Percentiles rank a stretch among this genome's conserved stretches.
Conservation (phyloP, 306 rosid species). For the Lathyrus oleraceus region DNA sequence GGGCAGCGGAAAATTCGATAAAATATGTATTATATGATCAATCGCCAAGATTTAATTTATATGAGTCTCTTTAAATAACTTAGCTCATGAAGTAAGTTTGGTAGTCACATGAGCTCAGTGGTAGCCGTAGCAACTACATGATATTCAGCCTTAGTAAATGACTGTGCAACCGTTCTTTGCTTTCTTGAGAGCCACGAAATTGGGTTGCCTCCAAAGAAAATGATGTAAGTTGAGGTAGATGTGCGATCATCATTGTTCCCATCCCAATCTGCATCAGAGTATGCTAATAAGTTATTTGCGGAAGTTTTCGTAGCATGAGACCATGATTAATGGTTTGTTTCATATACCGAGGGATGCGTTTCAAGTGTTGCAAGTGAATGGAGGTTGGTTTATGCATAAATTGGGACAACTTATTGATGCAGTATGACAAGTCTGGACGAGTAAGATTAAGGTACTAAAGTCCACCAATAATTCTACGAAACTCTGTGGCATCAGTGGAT, state of each 20-base stretch:
- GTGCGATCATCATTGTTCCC: not conserved
- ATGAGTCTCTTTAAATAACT: too few relatives aligned
- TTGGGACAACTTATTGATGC: not conserved
- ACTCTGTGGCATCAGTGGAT: not conserved
- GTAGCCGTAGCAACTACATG: not conserved
- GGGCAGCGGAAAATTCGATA: too few relatives aligned
- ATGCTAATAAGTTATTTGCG: not conserved
- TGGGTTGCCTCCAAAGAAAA: not conserved
- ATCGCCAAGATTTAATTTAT: too few relatives aligned
- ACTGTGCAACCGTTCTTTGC: not conserved
- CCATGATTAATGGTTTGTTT: not conserved
- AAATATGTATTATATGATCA: too few relatives aligned
- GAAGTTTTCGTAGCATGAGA: not conserved
- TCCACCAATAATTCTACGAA: not conserved
- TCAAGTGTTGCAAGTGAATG: not conserved
- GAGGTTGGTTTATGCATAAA: not conserved
- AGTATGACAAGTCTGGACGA: not conserved
- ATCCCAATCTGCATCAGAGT: not conserved
- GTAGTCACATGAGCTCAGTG: not conserved
- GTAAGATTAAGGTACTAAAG: not conserved
- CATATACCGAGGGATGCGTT: not conserved
- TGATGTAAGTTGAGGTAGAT: not conserved
- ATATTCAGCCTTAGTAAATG: not conserved
- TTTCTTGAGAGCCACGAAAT: not conserved
- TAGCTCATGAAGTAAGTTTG: not conserved